phyloP scores from a whole-genome alignment of 306 rosid species.

The Prunus padus region DNA sequence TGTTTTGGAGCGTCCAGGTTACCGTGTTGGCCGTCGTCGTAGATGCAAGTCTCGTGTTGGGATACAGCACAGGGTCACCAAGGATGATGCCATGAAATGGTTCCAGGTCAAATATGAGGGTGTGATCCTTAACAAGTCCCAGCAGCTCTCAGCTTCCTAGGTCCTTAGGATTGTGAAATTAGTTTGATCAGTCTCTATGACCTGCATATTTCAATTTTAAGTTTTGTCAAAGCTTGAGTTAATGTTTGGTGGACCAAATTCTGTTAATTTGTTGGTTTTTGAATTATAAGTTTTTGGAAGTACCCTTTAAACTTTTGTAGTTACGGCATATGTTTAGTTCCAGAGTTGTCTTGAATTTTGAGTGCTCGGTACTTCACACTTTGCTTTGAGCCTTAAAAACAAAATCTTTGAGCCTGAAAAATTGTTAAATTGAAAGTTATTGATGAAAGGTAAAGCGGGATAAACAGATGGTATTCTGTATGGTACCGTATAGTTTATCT shows the following conservation, averaged over 20 bases:
- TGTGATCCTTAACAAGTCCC: conserved; percentile 83
- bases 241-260: background rate
- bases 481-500: too few species aligned
- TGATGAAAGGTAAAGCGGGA: too few species aligned
- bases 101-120: conserved; percentile 91
- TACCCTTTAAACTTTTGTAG: background rate
- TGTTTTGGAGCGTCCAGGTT: conserved; percentile 81
- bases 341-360: background rate
- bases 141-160: conserved; percentile 38
- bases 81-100: conserved; percentile 93
- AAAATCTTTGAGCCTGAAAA: too few species aligned
- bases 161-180: conserved; percentile 2
- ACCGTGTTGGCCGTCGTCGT: conserved; percentile 79
- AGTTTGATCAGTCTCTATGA: conserved; percentile 15
- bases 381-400: background rate
- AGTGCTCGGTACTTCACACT: background rate
- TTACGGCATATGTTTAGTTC: background rate
- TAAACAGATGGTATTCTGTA: too few species aligned
- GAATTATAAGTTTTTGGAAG: background rate
- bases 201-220: conserved; percentile 18
- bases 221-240: conserved; percentile 14
- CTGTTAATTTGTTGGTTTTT: background rate
- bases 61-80: conserved; percentile 80
- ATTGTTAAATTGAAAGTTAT: too few species aligned
- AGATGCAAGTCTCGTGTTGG: conserved; percentile 85